Conservation (phyloP, 495 filamentous ascomycete species). For the Xylaria telfairii region DNA sequence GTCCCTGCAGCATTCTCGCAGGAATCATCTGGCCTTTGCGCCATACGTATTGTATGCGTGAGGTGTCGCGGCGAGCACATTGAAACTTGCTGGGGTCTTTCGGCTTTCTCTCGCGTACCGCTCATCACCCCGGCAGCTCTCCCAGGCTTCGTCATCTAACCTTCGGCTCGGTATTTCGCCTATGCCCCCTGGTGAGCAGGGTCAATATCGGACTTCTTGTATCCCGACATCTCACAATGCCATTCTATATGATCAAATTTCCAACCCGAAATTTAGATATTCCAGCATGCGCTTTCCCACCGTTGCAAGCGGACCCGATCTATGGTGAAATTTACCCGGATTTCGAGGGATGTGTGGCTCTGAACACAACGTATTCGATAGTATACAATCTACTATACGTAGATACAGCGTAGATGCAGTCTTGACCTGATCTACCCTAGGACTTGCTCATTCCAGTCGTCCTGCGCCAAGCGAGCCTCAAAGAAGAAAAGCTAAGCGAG, state of each 20-base stretch:
- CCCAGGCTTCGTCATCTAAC: no score
- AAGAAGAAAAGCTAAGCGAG: slow-evolving; percentile 14
- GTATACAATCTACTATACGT: not conserved
- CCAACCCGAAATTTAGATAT: not conserved
- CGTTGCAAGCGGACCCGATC: not conserved
- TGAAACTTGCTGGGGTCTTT: not conserved
- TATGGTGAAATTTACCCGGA: not conserved
- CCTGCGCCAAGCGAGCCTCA: slow-evolving; percentile 1
- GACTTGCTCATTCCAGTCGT: not conserved
- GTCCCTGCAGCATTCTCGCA: not conserved
- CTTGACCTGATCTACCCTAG: not conserved
- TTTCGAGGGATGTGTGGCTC: not conserved
- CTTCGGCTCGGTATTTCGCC: not conserved
- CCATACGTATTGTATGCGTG: not conserved
- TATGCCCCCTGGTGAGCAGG: not conserved
- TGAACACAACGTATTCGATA: not conserved
- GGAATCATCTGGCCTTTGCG: not conserved
- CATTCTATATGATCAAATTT: not conserved
- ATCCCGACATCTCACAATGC: not conserved
- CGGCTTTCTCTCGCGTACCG: not conserved
- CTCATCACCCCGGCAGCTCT: no score
- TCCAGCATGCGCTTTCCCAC: not conserved
- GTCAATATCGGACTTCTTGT: not conserved
- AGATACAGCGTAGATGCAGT: not conserved
- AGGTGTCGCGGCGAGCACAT: not conserved